Evolutionary conservation across 768 basidiomycete genomes (phyloP).

Genomic region (Boletus fagicola): DNA sequence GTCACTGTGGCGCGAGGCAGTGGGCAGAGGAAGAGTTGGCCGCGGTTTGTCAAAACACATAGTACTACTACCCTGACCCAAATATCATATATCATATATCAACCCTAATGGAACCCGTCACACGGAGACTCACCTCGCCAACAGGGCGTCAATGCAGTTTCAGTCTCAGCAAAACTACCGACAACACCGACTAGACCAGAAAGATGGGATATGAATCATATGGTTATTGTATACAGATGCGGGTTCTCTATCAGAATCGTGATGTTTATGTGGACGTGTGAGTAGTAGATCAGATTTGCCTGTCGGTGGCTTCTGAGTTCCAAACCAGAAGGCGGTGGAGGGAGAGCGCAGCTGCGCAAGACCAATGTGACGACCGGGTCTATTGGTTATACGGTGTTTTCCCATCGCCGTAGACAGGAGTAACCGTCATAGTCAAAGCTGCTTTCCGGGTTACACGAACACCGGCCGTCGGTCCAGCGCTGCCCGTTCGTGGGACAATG

Average conservation of each 20-base stretch:
- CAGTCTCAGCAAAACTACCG: not conserved
- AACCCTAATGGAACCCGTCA: not conserved
- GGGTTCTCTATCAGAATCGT: not conserved
- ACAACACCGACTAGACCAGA: not conserved
- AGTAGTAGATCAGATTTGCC: not conserved
- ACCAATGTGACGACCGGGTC: not conserved
- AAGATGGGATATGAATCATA: not conserved
- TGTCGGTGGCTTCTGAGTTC: not conserved
- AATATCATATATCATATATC: not conserved
- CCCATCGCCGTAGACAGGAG: conserved; percentile 28
- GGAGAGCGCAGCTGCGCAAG: not conserved
- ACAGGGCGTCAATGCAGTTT: not conserved
- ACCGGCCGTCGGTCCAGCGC: conserved; percentile 25
- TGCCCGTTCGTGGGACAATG: conserved; percentile 22
- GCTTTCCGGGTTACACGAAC: conserved; percentile 21
- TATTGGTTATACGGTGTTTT: conserved; percentile 2
- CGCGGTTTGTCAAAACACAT: not conserved
- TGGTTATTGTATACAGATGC: conserved; percentile 8
- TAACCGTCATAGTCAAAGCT: conserved; percentile 32
- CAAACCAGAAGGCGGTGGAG: not conserved
- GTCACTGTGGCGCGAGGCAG: not conserved
- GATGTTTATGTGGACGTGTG: not conserved
- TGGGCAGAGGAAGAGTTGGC: not conserved
- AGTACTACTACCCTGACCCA: not conserved
- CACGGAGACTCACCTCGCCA: not conserved